Evolutionary conservation across 2,329 filamentous ascomycete species (phyloP), one percentile per base, ranked within the genome.

Genomic region (Chlorencoelia australis): DNA sequence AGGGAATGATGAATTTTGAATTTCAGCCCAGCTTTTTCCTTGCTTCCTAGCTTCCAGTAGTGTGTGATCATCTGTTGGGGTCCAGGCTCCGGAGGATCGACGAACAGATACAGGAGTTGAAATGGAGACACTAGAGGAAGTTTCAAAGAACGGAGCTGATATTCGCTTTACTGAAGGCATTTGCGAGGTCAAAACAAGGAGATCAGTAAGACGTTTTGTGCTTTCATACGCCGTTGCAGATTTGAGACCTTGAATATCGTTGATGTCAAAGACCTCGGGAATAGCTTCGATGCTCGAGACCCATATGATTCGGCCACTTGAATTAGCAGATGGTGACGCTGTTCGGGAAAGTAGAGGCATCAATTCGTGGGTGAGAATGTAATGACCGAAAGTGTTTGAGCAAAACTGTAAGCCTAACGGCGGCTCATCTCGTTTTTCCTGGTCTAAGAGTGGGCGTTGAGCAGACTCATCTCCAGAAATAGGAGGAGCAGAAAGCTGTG

Each of bases 321-420:
- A 24, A 24, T 39, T 40, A 6, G 48, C 41, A 5, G 48, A 41
- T 5, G 48, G 28, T 3, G 52, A 46, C 17, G 48, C 42, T 13
- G 51, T 46, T 7, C 39, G 46, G 22, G 53, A 56, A 6, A 98
- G 69, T 8, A 95, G 66, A 0, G 85, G 81, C 47, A 82, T 70
- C 8, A 96, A 69, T 53, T 80, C 76, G 58, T 94, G 88, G 11
- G 75, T 75, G 16, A 98, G 75, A 53, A 95, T 64, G 57, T 98
- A 96, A 63, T 98, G 91, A 0, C 91, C 91, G 55, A 98, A 96
- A 19, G 94, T 72, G 55, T 96, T 96, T 33, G 89, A 81, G 56
- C 80, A 82, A 57, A 96, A 98, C 13, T 94, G 76, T 47, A 85
- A 71, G 3, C 86, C 88, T 1, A 98, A 64, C 4, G 66, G 62